phyloP scores from a whole-genome alignment of 2,329 filamentous ascomycete species.

The Fusarium dlaminii region DNA sequence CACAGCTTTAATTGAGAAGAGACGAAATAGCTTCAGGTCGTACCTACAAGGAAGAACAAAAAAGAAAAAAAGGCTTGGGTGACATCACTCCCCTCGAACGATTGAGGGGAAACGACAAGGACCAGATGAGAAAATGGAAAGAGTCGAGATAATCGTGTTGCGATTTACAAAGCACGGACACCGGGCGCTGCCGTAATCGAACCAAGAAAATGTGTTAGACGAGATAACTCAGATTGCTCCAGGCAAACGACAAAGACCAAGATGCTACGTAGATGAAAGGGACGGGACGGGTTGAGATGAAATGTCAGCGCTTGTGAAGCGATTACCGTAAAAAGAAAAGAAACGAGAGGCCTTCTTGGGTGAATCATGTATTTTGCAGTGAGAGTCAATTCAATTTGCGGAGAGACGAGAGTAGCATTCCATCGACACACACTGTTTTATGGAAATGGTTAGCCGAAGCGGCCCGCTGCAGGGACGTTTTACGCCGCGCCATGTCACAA shows the following conservation, averaged over 20 bases:
- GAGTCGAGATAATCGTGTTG: slow-evolving; percentile 13
- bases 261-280: not conserved
- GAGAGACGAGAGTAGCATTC: not conserved
- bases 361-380: not conserved
- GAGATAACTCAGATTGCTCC: not conserved
- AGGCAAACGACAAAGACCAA: not conserved
- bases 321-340: not conserved
- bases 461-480: slow-evolving; percentile 40
- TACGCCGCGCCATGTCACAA: slow-evolving; percentile 5
- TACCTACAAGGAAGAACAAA: too few species aligned
- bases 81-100: slow-evolving; percentile 31
- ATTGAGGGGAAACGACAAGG: slow-evolving; percentile 25
- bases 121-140: not conserved
- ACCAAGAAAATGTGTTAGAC: not conserved
- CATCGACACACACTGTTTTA: not conserved
- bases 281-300: not conserved
- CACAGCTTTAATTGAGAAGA: not conserved
- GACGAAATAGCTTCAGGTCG: slow-evolving; percentile 18
- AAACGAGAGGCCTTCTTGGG: not conserved
- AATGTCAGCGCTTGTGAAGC: not conserved
- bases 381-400: not conserved
- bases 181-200: not conserved
- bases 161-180: slow-evolving; percentile 1
- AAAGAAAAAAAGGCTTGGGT: slow-evolving; percentile 15
- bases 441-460: slow-evolving; percentile 34